Conservation (phyloP, 768 basidiomycete species). For the Xerocomellus intermedius region DNA sequence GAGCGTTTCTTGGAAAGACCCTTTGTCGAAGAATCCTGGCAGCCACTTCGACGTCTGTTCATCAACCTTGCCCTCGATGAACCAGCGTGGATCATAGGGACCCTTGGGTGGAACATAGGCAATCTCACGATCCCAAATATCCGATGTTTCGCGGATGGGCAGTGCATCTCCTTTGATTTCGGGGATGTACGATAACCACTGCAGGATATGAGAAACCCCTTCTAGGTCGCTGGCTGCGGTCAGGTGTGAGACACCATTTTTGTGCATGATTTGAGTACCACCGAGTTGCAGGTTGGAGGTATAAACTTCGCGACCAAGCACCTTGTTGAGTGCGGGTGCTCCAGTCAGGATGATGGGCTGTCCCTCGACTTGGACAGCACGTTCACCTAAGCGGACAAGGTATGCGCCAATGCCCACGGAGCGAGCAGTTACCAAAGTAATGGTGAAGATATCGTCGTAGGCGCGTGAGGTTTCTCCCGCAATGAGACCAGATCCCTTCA, state of each 20-base stretch:
- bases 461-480: conserved; percentile 98
- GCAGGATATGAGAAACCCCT: conserved; percentile 89
- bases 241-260: conserved; percentile 98
- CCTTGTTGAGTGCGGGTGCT: conserved; percentile 96
- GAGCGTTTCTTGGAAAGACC: conserved; percentile 97
- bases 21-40: conserved; percentile 95
- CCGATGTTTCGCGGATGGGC: conserved; percentile 70
- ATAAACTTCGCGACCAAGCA: conserved; percentile 97
- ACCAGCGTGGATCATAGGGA: conserved; percentile 95
- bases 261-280: conserved; percentile 99
- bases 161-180: conserved; percentile 76
- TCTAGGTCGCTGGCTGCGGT: conserved; percentile 94
- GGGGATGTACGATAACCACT: conserved; percentile 95
- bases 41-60: conserved; percentile 75
- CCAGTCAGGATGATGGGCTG: conserved; percentile 99
- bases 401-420: conserved; percentile 99
- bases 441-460: conserved; percentile 99
- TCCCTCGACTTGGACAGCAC: conserved; percentile 97
- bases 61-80: conserved; percentile 92
- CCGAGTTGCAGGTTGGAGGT: conserved; percentile 98
- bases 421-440: conserved; percentile 96
- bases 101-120: conserved; percentile 89
- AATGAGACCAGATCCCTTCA: conserved; percentile 96
- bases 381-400: conserved; percentile 95
- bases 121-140: conserved; percentile 92